Evolutionary conservation across 179 eudicot species (phyloP), one percentile per base, ranked within the genome.

Genomic region (Beta corolliflora): DNA sequence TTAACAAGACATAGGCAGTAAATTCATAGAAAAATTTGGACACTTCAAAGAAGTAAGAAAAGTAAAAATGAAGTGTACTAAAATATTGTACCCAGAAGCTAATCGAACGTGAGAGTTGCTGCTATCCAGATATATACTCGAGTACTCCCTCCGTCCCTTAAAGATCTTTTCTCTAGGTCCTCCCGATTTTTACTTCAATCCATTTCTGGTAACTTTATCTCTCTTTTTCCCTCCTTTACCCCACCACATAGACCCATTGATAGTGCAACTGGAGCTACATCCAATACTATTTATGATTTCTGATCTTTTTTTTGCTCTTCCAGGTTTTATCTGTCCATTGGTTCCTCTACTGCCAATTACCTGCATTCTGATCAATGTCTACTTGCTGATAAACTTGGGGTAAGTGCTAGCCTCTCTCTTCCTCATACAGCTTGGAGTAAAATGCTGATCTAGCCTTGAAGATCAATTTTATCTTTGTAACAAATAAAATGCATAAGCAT

Each of bases 251-350:
- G 53, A 48, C 53, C 11, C 53, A 48, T 48, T 48, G 4, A 36
- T 48, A 48, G 9, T 7, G 53, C 8, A 48, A 48, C 10, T 48
- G 11, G 53, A 48, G 11, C 41, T 36, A 48, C 53, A 48, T 48
- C 53, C 4, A 48, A 1, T 7, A 7, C 10, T 9, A 7, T 7
- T 48, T 0, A 48, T 48, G 11, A 6, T 48, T 5, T 48, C 53
- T 48, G 53, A 48, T 48, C 10, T 48, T 8, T 48, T 48, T 29
- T 7, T 48, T 48, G 60, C 77, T 65, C 76, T 41, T 81, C 55
- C 94, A 95, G 99, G 99, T 84, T 95, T 92, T 83, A 81, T 89
- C 76, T 95, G 99, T 85, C 99, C 98, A 15, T 89, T 89, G 44
- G 94, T 95, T 81, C 99, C 99, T 2, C 86, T 95, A 81, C 91